Base-by-base conservation (phyloP, 2,329 filamentous ascomycete genomes). In the Hymenotorrendiella dingleyae region DNA sequence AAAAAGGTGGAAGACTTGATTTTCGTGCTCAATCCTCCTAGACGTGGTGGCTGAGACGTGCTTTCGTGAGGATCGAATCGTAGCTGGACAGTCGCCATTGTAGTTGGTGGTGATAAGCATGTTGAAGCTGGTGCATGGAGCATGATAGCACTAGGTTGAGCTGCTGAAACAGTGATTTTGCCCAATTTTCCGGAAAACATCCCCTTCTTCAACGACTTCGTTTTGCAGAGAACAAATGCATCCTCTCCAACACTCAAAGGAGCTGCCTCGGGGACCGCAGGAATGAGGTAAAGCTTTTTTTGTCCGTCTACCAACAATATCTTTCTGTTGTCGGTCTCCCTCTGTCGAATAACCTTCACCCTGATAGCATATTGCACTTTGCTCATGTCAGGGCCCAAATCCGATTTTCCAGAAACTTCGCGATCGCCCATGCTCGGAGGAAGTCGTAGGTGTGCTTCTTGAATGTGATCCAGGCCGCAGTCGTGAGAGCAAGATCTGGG, bases 101-200 rank as follows among this genome's bases (percentile, higher is more conserved):
- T 60, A 10, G 52, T 54, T 12, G 49, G 35, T 12, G 47, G 45
- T 9, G 34, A 29, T 3, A 42, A 36, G n/a, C 19, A 29, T 1
- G 29, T 20, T 3, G 50, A 40, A n/a, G 46, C 41, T 21, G 56
- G 53, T n/a, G 55, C 36, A 29, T 54, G 51, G 9, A 60, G 51
- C n/a, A 56, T 41, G 11, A 62, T 44, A 4, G 60, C 57, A 19
- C 46, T 41, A 10, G 60, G 49, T 45, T 62, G 60, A 6, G 47
- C 48, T 19, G 58, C 51, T 8, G 57, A 55, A 14, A 58, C 53
- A 1, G 58, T 61, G 30, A 62, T 58, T 16, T 48, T 56, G 32
- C 60, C 60, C 2, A 62, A 45, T 36, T 57, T 60, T 9, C 60
- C 59, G 19, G 57, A 60, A 35, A 62, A 62, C 21, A 62, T 43